Percentiles rank a stretch among this genome's conserved stretches.
phyloP scores from a whole-genome alignment of 2,329 filamentous ascomycete species.

The Penicillium sp. region DNA sequence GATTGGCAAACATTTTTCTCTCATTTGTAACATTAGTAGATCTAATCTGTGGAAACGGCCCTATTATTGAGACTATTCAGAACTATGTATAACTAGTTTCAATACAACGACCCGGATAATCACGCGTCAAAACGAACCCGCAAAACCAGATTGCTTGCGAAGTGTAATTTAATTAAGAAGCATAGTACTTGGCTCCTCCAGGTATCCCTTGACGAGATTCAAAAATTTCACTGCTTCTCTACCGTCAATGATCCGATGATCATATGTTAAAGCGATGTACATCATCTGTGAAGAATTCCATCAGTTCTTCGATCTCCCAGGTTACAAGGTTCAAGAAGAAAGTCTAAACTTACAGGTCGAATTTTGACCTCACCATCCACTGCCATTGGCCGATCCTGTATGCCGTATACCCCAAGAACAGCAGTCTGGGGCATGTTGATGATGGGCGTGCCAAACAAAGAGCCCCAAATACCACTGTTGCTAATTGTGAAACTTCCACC shows the following conservation, averaged over 20 bases:
- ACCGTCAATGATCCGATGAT: conserved; percentile 89
- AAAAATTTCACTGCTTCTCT: conserved; percentile 92
- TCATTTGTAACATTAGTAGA: too few relatives aligned
- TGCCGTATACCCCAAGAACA: conserved; percentile 86
- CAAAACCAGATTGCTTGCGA: too few relatives aligned
- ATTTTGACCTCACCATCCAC: conserved; percentile 90
- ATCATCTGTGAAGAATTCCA: conserved; percentile 67
- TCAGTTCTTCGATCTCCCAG: background rate
- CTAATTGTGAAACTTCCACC: conserved; percentile 95
- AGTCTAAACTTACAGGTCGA: conserved; percentile 61
- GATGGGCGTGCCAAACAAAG: conserved; percentile 91
- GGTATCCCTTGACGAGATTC: conserved; percentile 13
- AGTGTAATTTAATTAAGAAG: background rate
- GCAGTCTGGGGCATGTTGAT: conserved; percentile 92
- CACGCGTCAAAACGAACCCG: too few relatives aligned
- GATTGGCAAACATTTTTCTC: too few relatives aligned
- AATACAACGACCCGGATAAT: too few relatives aligned
- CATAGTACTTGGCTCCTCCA: conserved; percentile 10
- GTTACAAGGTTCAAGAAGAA: background rate
- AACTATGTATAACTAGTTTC: too few relatives aligned
- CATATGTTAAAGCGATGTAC: conserved; percentile 93
- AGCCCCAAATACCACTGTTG: conserved; percentile 92
- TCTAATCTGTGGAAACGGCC: too few relatives aligned
- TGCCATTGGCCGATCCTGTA: conserved; percentile 85
- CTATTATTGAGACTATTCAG: too few relatives aligned